phyloP scores from a whole-genome alignment of 2,329 filamentous ascomycete species.

The Xylaria arbuscula region DNA sequence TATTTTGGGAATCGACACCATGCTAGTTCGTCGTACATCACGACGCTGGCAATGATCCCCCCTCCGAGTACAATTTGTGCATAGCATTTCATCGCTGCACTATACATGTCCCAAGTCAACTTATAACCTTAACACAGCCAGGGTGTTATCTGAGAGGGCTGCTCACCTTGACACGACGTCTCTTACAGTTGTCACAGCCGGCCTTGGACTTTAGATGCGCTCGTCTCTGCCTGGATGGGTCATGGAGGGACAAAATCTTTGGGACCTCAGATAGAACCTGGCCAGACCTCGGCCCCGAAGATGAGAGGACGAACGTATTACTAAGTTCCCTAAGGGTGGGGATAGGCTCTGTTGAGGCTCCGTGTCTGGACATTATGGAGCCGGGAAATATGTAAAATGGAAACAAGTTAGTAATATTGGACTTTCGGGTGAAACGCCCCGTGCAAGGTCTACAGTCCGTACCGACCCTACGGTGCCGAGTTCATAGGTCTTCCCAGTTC shows the following conservation, averaged over 20 bases:
- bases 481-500: background rate
- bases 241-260: constrained; percentile 35
- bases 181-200: constrained; percentile 43
- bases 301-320: constrained; percentile 40
- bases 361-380: background rate
- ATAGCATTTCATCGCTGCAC: constrained; percentile 42
- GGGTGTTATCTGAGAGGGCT: background rate
- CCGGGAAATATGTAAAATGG: background rate
- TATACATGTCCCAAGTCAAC: constrained; percentile 21
- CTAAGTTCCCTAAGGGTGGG: constrained; percentile 35
- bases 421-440: background rate
- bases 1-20: constrained; percentile 1
- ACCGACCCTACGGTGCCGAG: background rate
- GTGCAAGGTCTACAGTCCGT: background rate
- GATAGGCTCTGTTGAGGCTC: background rate
- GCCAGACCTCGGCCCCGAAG: constrained; percentile 13
- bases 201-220: constrained; percentile 41
- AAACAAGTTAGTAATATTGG: background rate
- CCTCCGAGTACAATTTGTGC: constrained; percentile 38
- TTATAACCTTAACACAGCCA: background rate
- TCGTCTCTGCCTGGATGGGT: constrained; percentile 34
- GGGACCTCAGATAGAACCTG: constrained; percentile 38
- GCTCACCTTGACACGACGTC: constrained; percentile 43
- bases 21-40: background rate
- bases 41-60: constrained; percentile 39